phyloP scores from a whole-genome alignment of 164 flowering plant genomes.

The Aristolochia contorta region DNA sequence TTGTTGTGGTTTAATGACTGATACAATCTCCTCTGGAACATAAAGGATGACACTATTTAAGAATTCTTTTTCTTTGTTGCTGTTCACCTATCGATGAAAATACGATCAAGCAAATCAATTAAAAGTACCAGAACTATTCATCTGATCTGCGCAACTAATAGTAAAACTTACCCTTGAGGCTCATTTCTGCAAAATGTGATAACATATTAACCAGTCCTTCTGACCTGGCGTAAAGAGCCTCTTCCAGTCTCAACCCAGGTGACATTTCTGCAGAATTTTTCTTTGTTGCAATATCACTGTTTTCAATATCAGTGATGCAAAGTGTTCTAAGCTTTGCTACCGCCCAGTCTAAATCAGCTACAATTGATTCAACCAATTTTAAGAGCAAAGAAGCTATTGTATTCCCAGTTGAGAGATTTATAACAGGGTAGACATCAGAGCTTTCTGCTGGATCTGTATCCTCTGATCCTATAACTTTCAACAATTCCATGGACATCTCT shows the following conservation, averaged over 20 bases:
- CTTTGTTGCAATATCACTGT: constrained; percentile 12
- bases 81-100: neutral
- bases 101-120: neutral
- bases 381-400: constrained; percentile 39
- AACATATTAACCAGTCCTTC: constrained; percentile 55
- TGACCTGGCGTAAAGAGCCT: constrained; percentile 45
- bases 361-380: constrained; percentile 36
- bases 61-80: too few species aligned
- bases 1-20: too few species aligned
- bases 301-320: constrained; percentile 22
- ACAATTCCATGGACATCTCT: constrained; percentile 47
- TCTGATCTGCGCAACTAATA: neutral
- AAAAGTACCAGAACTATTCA: neutral
- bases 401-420: constrained; percentile 44
- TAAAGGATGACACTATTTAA: too few species aligned
- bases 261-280: constrained; percentile 16
- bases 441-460: constrained; percentile 20
- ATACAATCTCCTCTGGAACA: too few species aligned
- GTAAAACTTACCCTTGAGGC: constrained; percentile 48
- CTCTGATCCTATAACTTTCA: constrained; percentile 44
- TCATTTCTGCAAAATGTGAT: constrained; percentile 59
- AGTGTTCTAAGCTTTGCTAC: constrained; percentile 34
- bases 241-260: constrained; percentile 39
- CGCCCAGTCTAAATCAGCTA: constrained; percentile 58
- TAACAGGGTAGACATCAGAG: constrained; percentile 44